phyloP scores from a whole-genome alignment of 164 flowering plant genomes.

The Macadamia tetraphylla region DNA sequence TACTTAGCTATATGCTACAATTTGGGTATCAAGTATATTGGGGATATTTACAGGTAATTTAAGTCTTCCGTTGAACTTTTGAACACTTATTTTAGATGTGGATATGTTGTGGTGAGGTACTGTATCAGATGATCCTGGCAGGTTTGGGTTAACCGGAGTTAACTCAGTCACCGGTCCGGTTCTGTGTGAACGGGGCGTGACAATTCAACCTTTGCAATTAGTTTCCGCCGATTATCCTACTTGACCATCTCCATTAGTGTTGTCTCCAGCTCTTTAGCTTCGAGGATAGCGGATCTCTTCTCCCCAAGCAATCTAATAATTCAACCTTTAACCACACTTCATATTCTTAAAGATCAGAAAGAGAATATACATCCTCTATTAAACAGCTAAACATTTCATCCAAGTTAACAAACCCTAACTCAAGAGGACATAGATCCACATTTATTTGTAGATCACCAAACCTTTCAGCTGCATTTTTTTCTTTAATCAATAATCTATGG shows the following conservation, averaged over 20 bases:
- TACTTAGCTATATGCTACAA: too few species aligned
- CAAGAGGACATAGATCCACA: slow-evolving; percentile 19
- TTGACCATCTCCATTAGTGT: slow-evolving; percentile 91
- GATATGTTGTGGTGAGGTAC: too few species aligned
- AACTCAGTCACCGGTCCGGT: too few species aligned
- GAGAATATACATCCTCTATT: slow-evolving; percentile 36
- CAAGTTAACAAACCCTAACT: slow-evolving; percentile 29
- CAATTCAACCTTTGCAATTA: slow-evolving; percentile 79
- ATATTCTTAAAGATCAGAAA: slow-evolving; percentile 83
- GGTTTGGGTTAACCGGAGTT: too few species aligned
- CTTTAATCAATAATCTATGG: slow-evolving; percentile 43
- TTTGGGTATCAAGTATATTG: too few species aligned
- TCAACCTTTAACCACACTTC: slow-evolving; percentile 86
- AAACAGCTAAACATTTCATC: slow-evolving; percentile 43
- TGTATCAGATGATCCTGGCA: too few species aligned
- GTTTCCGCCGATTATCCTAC: slow-evolving; percentile 72
- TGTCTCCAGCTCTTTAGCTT: slow-evolving; percentile 93
- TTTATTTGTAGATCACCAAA: slow-evolving; percentile 24
- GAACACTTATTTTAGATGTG: too few species aligned
- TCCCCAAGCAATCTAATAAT: slow-evolving; percentile 79
- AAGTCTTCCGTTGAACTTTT: too few species aligned
- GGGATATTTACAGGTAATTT: too few species aligned
- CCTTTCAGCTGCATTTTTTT: slow-evolving; percentile 28
- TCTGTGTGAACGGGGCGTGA: too few species aligned
- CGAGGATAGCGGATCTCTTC: slow-evolving; percentile 67